These are phyloP conservation scores for Salvia splendens DNA, from an alignment of 257 asterid species.

Conservation along the genomic window DNA sequence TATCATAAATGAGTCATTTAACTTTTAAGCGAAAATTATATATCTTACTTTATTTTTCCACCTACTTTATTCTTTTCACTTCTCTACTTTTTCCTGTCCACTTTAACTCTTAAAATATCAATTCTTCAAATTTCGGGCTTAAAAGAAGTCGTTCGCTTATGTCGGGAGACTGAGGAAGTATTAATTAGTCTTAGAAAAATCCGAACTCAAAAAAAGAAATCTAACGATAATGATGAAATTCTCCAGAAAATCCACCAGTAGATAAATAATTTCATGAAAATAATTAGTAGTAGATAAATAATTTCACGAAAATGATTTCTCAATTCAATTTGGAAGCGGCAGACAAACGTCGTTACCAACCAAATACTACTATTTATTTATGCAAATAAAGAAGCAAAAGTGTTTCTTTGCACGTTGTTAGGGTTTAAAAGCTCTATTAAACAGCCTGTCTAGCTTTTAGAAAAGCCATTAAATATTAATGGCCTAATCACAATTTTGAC, in stretches of 20 bases:
- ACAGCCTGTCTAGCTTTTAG: slow-evolving; percentile 40
- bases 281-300: neutral
- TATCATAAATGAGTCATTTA: too few species aligned
- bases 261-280: too few species aligned
- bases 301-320: neutral
- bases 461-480: slow-evolving; percentile 39
- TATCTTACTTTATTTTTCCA: too few species aligned
- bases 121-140: too few species aligned
- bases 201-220: neutral
- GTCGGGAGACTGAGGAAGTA: too few species aligned
- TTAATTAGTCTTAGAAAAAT: neutral
- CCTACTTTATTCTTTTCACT: too few species aligned
- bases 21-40: too few species aligned
- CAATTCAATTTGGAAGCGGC: neutral
- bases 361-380: slow-evolving; percentile 12
- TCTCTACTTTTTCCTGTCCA: too few species aligned
- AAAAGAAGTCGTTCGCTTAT: neutral
- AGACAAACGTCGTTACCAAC: slow-evolving; percentile 17
- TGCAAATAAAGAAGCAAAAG: slow-evolving; percentile 7
- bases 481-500: slow-evolving; percentile 32
- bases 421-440: slow-evolving; percentile 30
- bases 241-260: neutral
- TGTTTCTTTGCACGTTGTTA: slow-evolving; percentile 26
- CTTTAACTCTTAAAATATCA: too few species aligned
- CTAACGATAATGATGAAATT: neutral